Evolutionary conservation across 495 filamentous ascomycete genomes (phyloP).

Genomic region (Aspergillus hancockii): DNA sequence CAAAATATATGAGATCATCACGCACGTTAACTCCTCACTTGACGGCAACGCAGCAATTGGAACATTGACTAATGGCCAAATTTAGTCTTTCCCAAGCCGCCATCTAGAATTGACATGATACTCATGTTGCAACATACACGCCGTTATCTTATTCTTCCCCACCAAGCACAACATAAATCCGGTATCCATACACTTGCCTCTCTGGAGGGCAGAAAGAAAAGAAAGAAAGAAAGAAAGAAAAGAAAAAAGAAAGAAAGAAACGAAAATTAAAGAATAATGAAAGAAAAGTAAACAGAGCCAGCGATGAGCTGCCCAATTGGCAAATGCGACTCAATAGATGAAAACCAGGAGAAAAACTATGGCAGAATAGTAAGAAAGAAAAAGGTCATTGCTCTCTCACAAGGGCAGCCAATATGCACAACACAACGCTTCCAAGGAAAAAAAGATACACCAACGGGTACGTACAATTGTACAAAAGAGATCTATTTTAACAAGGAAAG

Average conservation of each 20-base stretch:
- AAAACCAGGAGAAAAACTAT: too few species aligned
- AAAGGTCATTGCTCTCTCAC: constrained; percentile 14
- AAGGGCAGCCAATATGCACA: constrained; percentile 25
- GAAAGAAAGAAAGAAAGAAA: not conserved
- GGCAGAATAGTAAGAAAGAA: not conserved
- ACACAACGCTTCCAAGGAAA: constrained; percentile 12
- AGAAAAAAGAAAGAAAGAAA: too few species aligned
- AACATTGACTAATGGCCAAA: not conserved
- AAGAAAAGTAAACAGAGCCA: too few species aligned
- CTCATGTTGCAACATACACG: constrained; percentile 1
- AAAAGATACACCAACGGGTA: constrained; percentile 21
- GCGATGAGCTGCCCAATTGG: too few species aligned
- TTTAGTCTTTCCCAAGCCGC: not conserved
- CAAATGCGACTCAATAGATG: too few species aligned
- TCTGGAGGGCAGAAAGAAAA: not conserved
- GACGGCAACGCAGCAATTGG: not conserved
- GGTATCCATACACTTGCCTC: not conserved
- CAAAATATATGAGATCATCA: not conserved
- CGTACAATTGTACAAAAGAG: constrained; percentile 20
- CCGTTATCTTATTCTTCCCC: not conserved
- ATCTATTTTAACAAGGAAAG: constrained; percentile 10
- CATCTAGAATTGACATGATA: constrained; percentile 2
- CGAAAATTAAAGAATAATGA: too few species aligned
- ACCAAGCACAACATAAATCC: not conserved
- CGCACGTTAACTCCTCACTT: not conserved